phyloP scores from a whole-genome alignment of 306 rosid genomes.

The Quillaja saponaria region DNA sequence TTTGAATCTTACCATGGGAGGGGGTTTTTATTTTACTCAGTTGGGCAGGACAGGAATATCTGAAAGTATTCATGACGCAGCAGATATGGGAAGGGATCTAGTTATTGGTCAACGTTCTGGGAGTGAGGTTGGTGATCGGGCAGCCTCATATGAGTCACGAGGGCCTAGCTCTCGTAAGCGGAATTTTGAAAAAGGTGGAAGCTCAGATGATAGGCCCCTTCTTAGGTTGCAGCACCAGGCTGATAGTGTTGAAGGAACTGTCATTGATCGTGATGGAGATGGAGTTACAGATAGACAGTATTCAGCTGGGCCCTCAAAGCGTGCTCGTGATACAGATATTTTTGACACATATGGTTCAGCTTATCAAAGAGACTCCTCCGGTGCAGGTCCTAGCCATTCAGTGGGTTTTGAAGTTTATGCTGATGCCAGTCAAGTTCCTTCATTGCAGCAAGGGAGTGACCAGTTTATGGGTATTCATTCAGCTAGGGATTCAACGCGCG shows the following conservation, averaged over 20 bases:
- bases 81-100: slow-evolving; percentile 95
- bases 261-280: slow-evolving; percentile 93
- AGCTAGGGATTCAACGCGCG: slow-evolving; percentile 83
- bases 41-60: slow-evolving; percentile 65
- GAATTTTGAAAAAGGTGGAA: slow-evolving; percentile 82
- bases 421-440: slow-evolving; percentile 61
- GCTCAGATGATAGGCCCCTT: slow-evolving; percentile 72
- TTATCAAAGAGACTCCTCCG: slow-evolving; percentile 69
- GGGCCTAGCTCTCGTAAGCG: slow-evolving; percentile 98
- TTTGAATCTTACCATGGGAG: slow-evolving; percentile 91
- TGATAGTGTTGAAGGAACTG: slow-evolving; percentile 98
- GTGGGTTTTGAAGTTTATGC: slow-evolving; percentile 70
- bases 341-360: slow-evolving; percentile 74
- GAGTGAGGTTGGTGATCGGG: slow-evolving; percentile 96
- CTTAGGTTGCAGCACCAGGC: slow-evolving; percentile 89
- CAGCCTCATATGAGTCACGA: slow-evolving; percentile 94
- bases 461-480: slow-evolving; percentile 62
- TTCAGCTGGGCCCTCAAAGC: slow-evolving; percentile 94
- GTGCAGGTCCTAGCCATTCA: slow-evolving; percentile 94
- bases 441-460: slow-evolving; percentile 75
- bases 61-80: slow-evolving; percentile 66
- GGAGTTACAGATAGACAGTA: slow-evolving; percentile 89
- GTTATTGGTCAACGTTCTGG: slow-evolving; percentile 97
- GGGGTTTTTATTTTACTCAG: slow-evolving; percentile 59
- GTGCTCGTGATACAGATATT: slow-evolving; percentile 78